Evolutionary conservation across 2,329 filamentous ascomycete genomes (phyloP), one percentile per base, ranked within the genome.

Genomic region (Neofusicoccum sp.): DNA sequence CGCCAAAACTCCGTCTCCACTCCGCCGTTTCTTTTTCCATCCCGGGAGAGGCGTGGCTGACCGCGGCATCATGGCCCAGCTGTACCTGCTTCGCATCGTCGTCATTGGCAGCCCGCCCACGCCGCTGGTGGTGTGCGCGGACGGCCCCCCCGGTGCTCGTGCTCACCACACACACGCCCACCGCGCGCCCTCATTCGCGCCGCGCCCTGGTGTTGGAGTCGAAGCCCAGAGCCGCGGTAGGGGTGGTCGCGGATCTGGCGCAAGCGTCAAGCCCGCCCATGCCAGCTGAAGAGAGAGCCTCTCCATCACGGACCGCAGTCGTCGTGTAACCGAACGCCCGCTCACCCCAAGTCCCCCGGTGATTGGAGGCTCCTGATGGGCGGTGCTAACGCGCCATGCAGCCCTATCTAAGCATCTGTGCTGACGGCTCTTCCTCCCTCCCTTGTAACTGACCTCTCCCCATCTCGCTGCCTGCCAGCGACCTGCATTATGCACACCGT

Each of bases 401-500:
- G 59, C 59, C 59, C 59, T 61, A 61, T 61, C 59, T 61, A 45
- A 58, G 54, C 54, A 58, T 58, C 54, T 58, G 54, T 58, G 54
- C 54, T 58, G 54, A 58, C 54, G 44, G 54, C 54, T 45, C 31
- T 58, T 58, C 33, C 29, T 31, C 31, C 54, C 33, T 56, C 28
- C 50, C 36, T 56, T 56, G 50, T 31, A 43, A 56, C 50, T 56
- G 58, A 41, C 58, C 33, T 61, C 39, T 36, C 31, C 47, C 59
- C 59, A 44, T 44, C 59, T 50, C 36, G 59, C 22, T 61, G 59
- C 59, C 59, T 61, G 59, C 45, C 47, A 33, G 14, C 28, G 29
- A 49, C 59, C 59, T 61, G 59, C 59, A 54, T 50, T 39, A 61
- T 63, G 61, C 52, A 63, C 52, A 50, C 41, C 61, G 61, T 63